Percentiles rank a stretch among this genome's conserved stretches.
These are phyloP conservation scores for Fusarium verrucosum DNA, from an alignment of 2,329 filamentous ascomycete genomes.

Conservation along the genomic window DNA sequence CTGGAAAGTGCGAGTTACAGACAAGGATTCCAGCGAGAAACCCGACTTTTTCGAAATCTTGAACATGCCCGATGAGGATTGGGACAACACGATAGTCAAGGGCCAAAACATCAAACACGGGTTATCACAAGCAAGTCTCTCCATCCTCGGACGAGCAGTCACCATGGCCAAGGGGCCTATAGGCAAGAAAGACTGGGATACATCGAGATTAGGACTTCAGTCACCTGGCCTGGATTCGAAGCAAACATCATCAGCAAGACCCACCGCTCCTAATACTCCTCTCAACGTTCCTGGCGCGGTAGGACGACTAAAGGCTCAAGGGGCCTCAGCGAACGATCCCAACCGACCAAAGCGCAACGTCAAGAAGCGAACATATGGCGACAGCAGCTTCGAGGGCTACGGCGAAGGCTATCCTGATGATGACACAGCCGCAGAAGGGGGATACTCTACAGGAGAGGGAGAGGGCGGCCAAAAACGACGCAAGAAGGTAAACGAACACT, in stretches of 20 bases:
- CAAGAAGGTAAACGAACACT: constrained; percentile 65
- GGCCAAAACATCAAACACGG: constrained; percentile 66
- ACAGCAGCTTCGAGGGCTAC: constrained; percentile 79
- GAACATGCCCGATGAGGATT: constrained; percentile 63
- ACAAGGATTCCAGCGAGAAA: constrained; percentile 54
- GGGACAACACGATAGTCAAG: constrained; percentile 62
- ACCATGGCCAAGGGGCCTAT: constrained; percentile 67
- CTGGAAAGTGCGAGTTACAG: constrained; percentile 67
- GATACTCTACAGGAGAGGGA: constrained; percentile 78
- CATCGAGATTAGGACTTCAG: constrained; percentile 66
- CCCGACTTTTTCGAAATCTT: constrained; percentile 65
- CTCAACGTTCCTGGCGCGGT: constrained; percentile 49
- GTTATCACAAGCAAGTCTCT: constrained; percentile 56
- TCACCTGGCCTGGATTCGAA: constrained; percentile 54
- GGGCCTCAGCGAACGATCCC: constrained; percentile 55
- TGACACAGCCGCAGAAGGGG: constrained; percentile 64
- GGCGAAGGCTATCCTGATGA: constrained; percentile 76
- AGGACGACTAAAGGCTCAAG: constrained; percentile 53
- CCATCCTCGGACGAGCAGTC: constrained; percentile 60
- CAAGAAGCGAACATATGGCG: constrained; percentile 80
- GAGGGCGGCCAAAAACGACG: constrained; percentile 72
- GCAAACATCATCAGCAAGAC: constrained; percentile 55
- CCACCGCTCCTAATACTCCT: constrained; percentile 64
- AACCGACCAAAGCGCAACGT: constrained; percentile 70
- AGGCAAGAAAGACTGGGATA: constrained; percentile 65